These are phyloP conservation scores for Paratinospora sagittata DNA, from an alignment of 164 flowering plant genomes.

Conservation along the genomic window DNA sequence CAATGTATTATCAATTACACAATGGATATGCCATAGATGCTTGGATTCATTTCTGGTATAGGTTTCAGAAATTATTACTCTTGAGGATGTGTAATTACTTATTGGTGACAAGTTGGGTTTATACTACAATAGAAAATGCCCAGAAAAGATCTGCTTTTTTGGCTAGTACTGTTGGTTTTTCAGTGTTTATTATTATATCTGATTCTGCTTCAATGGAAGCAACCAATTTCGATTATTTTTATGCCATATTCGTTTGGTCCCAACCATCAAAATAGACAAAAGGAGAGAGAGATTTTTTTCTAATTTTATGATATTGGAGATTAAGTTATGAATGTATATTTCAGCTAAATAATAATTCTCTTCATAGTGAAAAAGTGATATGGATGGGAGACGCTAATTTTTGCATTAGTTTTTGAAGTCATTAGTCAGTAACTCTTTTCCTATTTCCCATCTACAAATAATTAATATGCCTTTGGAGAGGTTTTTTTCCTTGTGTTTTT, in stretches of 20 bases:
- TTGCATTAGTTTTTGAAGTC: neutral
- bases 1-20: neutral
- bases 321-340: neutral
- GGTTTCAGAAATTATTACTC: neutral
- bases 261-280: neutral
- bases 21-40: no score
- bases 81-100: neutral
- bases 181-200: neutral
- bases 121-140: neutral
- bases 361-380: neutral
- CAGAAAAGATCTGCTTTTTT: neutral
- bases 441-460: neutral
- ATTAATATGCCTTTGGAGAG: neutral
- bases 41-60: neutral
- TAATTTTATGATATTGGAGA: neutral
- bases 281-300: neutral
- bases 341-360: neutral
- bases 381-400: neutral
- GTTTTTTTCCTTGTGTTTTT: neutral
- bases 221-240: no score
- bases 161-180: neutral
- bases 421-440: neutral
- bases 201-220: no score
- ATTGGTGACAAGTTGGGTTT: neutral
- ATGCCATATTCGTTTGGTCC: neutral